Conservation (phyloP, 441 rosid genomes). For the Euphorbia celastroides region DNA sequence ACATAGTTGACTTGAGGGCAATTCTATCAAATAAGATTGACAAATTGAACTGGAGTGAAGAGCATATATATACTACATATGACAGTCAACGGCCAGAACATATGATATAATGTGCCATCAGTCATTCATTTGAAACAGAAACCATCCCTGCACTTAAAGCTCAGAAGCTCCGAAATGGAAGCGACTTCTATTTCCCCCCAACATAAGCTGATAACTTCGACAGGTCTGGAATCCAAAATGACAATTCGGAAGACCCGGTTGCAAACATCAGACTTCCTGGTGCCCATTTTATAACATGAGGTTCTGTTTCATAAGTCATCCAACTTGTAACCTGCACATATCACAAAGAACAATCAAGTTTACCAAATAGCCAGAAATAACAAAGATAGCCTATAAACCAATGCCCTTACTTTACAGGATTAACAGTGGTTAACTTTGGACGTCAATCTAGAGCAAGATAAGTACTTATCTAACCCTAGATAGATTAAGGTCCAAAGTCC, state of each 20-base stretch:
- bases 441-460: no score
- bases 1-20: conserved; percentile 1
- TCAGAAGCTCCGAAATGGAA: neutral
- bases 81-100: neutral
- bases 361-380: neutral
- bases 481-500: no score
- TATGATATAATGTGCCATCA: neutral
- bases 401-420: no score
- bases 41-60: neutral
- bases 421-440: no score
- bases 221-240: conserved; percentile 84
- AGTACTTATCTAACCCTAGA: no score
- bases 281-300: conserved; percentile 86
- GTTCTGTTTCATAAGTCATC: conserved; percentile 69
- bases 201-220: conserved; percentile 84
- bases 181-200: conserved; percentile 64
- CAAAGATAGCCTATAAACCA: neutral
- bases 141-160: neutral
- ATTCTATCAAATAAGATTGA: neutral
- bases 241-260: conserved; percentile 79
- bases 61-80: neutral
- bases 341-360: conserved; percentile 4
- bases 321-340: conserved; percentile 67
- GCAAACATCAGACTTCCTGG: conserved; percentile 95
- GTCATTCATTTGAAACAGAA: neutral